Evolutionary conservation across 768 basidiomycete species (phyloP).

Genomic region (Calocera viscosa): DNA sequence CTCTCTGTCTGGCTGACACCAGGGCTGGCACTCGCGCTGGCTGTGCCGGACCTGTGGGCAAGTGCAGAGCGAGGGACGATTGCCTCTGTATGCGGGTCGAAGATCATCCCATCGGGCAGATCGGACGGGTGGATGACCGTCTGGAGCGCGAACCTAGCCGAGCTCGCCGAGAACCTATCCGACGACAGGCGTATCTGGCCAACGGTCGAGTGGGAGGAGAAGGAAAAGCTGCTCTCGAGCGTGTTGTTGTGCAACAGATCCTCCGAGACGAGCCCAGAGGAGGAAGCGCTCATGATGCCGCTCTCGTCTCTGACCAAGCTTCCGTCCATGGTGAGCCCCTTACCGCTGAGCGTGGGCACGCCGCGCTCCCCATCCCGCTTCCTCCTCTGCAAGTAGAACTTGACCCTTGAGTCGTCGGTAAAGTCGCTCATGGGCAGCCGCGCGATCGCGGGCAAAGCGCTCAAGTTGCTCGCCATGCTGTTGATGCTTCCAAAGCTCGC

Average conservation of each 20-base stretch:
- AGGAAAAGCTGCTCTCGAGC: constrained; percentile 4
- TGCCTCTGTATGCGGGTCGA: constrained; percentile 85
- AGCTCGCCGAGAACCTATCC: constrained; percentile 55
- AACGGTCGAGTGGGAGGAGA: constrained; percentile 1
- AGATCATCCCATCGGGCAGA: constrained; percentile 86
- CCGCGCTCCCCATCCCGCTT: constrained; percentile 15
- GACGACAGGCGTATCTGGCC: not conserved
- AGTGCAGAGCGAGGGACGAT: constrained; percentile 78
- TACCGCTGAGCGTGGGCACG: constrained; percentile 2
- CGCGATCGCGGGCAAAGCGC: constrained; percentile 89
- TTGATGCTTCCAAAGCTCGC: constrained; percentile 89
- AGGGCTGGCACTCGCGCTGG: constrained; percentile 35
- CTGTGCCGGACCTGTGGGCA: constrained; percentile 39
- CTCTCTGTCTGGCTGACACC: constrained; percentile 49
- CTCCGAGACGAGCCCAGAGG: not conserved
- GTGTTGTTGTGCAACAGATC: not conserved
- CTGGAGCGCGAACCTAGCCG: constrained; percentile 73
- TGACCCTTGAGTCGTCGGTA: constrained; percentile 91
- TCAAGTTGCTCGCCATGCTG: constrained; percentile 82
- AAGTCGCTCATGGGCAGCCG: constrained; percentile 95
- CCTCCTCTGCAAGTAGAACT: constrained; percentile 81
- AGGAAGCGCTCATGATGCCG: constrained; percentile 8
- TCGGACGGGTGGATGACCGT: constrained; percentile 79
- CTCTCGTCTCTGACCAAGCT: constrained; percentile 11
- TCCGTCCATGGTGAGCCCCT: not conserved